phyloP scores from a whole-genome alignment of 345 rosid genomes.

The Pelargonium nanum region DNA sequence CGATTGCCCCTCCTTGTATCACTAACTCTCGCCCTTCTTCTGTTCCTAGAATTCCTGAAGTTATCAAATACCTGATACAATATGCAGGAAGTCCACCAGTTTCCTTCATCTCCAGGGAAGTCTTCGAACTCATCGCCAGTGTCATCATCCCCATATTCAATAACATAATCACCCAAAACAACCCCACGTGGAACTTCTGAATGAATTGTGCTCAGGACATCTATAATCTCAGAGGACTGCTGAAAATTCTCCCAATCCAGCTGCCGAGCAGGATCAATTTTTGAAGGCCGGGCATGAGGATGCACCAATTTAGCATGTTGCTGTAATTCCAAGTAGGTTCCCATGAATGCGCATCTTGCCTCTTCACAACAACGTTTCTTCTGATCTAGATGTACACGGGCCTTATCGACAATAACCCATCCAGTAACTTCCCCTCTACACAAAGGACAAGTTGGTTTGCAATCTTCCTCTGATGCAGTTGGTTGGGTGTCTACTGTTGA shows the following conservation, averaged over 20 bases:
- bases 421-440: constrained; percentile 94
- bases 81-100: constrained; percentile 96
- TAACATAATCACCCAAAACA: constrained; percentile 93
- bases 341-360: constrained; percentile 46
- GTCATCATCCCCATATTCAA: constrained; percentile 88
- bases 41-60: constrained; percentile 73
- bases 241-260: constrained; percentile 98
- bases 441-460: constrained; percentile 67
- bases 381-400: constrained; percentile 61
- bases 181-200: constrained; percentile 94
- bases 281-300: constrained; percentile 82
- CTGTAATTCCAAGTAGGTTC: constrained; percentile 54
- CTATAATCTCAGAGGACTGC: constrained; percentile 90
- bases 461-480: constrained; percentile 28
- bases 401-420: constrained; percentile 63
- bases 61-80: constrained; percentile 79
- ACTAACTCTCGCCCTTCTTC: constrained; percentile 70
- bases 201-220: constrained; percentile 92
- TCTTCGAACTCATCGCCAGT: constrained; percentile 84
- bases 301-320: constrained; percentile 69
- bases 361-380: constrained; percentile 80
- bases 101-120: constrained; percentile 63
- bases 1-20: constrained; percentile 70
- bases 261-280: constrained; percentile 77
- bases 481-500: constrained; percentile 21